Conservation (phyloP, 163 green algal genomes). For the Scenedesmus sp. region DNA sequence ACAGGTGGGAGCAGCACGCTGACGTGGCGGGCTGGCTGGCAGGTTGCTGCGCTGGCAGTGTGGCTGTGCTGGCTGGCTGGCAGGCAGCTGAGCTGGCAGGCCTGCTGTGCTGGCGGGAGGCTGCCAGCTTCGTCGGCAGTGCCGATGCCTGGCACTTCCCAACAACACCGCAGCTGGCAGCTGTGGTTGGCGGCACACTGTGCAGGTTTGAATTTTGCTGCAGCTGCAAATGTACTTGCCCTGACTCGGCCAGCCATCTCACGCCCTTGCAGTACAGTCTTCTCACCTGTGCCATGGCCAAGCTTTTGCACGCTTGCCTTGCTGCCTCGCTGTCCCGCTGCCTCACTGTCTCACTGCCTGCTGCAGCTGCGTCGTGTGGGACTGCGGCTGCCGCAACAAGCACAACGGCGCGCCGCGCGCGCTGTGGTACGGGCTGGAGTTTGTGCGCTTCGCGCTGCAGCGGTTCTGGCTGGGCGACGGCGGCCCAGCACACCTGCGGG, state of each 20-base stretch:
- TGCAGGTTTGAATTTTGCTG: too few species aligned
- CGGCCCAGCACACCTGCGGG: constrained; percentile 58
- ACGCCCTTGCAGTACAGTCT: background rate
- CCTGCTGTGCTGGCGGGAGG: too few species aligned
- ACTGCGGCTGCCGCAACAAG: constrained; percentile 73
- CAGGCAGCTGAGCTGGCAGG: background rate
- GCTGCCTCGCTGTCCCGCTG: background rate
- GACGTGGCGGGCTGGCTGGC: background rate
- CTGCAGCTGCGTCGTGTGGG: constrained; percentile 79
- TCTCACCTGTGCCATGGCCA: background rate
- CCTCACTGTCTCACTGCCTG: background rate
- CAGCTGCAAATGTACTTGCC: too few species aligned
- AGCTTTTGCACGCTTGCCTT: background rate
- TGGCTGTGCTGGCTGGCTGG: background rate
- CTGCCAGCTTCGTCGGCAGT: too few species aligned
- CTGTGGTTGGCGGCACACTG: too few species aligned
- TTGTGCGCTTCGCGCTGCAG: constrained; percentile 65
- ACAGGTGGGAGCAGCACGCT: constrained; percentile 53
- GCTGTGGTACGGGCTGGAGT: constrained; percentile 80
- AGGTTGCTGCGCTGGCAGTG: background rate
- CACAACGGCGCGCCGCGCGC: constrained; percentile 70
- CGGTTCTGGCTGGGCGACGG: background rate
- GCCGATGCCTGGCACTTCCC: too few species aligned
- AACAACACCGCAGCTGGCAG: too few species aligned
- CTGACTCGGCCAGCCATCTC: background rate